Conservation (phyloP, 106 monocot genomes). For the Ottelia alismoides region DNA sequence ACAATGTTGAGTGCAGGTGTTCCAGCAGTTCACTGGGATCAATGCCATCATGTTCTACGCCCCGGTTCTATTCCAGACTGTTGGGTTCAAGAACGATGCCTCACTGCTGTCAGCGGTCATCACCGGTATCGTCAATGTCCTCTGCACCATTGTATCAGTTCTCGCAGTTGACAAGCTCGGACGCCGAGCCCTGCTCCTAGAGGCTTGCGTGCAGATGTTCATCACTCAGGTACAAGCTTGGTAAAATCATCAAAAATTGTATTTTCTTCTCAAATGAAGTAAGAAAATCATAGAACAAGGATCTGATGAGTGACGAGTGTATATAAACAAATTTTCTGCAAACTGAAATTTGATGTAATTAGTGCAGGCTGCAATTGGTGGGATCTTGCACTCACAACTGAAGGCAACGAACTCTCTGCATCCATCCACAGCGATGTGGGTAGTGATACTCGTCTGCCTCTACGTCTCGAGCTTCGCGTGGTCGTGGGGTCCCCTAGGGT, state of each 20-base stretch:
- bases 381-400: conserved; percentile 23
- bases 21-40: conserved; percentile 19
- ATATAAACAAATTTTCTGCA: too few relatives aligned
- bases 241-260: too few relatives aligned
- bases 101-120: conserved; percentile 10
- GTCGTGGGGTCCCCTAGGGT: conserved; percentile 65
- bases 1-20: conserved; percentile 10
- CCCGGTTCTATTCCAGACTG: conserved; percentile 11
- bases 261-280: too few relatives aligned
- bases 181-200: conserved; percentile 12
- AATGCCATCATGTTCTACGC: conserved; percentile 20
- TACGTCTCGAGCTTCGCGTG: conserved; percentile 45
- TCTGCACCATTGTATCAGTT: conserved; percentile 3
- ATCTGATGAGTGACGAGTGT: too few relatives aligned
- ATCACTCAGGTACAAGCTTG: conserved; percentile 11
- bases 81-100: conserved; percentile 6
- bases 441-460: conserved; percentile 26
- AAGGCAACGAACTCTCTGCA: conserved; percentile 22
- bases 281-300: too few relatives aligned
- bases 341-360: too few relatives aligned
- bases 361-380: conserved; percentile 21
- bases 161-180: conserved; percentile 12
- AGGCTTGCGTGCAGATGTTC: conserved; percentile 19
- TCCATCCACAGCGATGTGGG: conserved; percentile 20
- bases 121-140: conserved; percentile 5